Conservation (phyloP, 495 filamentous ascomycete genomes). For the Hypoxylon fragiforme region DNA sequence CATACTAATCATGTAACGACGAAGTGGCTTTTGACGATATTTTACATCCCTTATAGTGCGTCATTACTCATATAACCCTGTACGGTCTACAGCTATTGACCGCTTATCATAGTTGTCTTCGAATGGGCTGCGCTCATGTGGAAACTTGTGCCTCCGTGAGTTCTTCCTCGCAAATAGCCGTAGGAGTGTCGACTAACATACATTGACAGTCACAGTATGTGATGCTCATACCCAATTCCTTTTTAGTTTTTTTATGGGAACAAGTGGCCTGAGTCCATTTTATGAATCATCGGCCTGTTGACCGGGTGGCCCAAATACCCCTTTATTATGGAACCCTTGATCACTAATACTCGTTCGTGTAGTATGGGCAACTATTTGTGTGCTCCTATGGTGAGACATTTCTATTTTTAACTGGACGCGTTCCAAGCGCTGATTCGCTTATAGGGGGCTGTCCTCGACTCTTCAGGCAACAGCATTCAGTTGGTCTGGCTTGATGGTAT, state of each 20-base stretch:
- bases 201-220: conserved; percentile 28
- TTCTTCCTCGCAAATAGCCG: background rate
- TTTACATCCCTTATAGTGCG: conserved; percentile 67
- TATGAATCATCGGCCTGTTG: background rate
- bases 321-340: too few species aligned
- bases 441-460: conserved; percentile 60
- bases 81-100: conserved; percentile 22
- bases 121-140: conserved; percentile 74
- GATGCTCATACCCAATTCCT: conserved; percentile 7
- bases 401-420: conserved; percentile 17
- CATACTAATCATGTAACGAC: background rate
- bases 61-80: background rate
- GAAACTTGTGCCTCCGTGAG: conserved; percentile 62
- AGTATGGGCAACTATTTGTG: conserved; percentile 34
- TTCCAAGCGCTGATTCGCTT: background rate
- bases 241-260: background rate
- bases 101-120: conserved; percentile 57
- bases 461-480: conserved; percentile 63
- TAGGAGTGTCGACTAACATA: conserved; percentile 15
- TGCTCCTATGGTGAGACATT: conserved; percentile 37
- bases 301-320: too few species aligned
- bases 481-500: conserved; percentile 67
- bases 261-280: background rate
- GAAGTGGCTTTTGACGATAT: conserved; percentile 77
- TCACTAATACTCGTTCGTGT: background rate